Evolutionary conservation across 2,329 filamentous ascomycete species (phyloP).

Genomic region (Cercospora sp.): DNA sequence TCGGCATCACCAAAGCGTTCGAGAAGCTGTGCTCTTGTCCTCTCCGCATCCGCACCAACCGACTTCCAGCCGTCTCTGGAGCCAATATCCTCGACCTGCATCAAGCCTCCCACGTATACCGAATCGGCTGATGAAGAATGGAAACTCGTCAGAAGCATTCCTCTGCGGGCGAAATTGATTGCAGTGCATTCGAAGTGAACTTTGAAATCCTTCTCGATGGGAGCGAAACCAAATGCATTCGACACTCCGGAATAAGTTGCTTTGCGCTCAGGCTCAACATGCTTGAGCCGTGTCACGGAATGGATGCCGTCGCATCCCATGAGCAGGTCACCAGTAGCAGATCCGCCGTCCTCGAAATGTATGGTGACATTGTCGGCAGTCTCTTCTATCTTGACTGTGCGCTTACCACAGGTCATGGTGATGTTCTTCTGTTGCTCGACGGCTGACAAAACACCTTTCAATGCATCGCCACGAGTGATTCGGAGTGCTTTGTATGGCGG

Average conservation of each 20-base stretch:
- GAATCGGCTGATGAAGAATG: constrained; percentile 40
- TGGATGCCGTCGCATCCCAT: constrained; percentile 44
- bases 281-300: constrained; percentile 45
- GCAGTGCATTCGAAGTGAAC: constrained; percentile 45
- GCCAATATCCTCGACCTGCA: constrained; percentile 46
- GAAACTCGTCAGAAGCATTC: constrained; percentile 48
- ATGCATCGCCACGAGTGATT: constrained; percentile 47
- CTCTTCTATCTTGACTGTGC: constrained; percentile 45
- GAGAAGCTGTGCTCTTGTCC: constrained; percentile 44
- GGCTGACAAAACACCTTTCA: constrained; percentile 46
- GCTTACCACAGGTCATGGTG: constrained; percentile 46
- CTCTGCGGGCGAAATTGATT: constrained; percentile 49
- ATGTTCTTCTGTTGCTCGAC: constrained; percentile 46
- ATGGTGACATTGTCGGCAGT: constrained; percentile 38
- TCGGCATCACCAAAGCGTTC: constrained; percentile 44
- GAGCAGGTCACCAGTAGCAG: constrained; percentile 37
- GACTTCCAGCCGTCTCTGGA: constrained; percentile 50
- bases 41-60: constrained; percentile 45
- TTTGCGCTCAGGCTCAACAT: constrained; percentile 48
- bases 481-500: constrained; percentile 48
- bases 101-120: constrained; percentile 48
- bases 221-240: constrained; percentile 49
- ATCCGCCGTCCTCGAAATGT: constrained; percentile 40
- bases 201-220: constrained; percentile 40
- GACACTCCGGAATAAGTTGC: constrained; percentile 48